Evolutionary conservation across 2,329 filamentous ascomycete genomes (phyloP).

Genomic region (Acrodontium crateriforme): DNA sequence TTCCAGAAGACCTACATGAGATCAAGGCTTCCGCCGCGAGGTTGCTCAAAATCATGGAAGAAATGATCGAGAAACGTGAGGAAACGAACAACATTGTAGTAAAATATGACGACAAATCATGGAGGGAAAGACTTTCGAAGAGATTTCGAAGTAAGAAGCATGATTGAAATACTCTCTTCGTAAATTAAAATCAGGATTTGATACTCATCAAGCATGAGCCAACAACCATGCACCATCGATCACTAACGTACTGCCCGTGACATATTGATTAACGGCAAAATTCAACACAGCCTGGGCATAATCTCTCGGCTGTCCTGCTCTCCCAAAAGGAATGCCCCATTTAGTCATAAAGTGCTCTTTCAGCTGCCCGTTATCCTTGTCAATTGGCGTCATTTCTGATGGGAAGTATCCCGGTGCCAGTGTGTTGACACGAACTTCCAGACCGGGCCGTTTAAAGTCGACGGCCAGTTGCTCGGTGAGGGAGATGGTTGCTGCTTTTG

Average conservation of each 20-base stretch:
- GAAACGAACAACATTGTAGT: too few relatives aligned
- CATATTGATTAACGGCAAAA: slow-evolving; percentile 35
- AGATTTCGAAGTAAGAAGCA: too few relatives aligned
- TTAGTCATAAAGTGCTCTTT: slow-evolving; percentile 38
- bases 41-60: too few relatives aligned
- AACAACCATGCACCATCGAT: slow-evolving; percentile 43
- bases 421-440: slow-evolving; percentile 44
- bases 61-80: too few relatives aligned
- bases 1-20: too few relatives aligned
- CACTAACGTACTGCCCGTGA: slow-evolving; percentile 36
- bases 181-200: too few relatives aligned
- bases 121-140: too few relatives aligned
- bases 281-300: slow-evolving; percentile 46
- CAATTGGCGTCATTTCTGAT: slow-evolving; percentile 42
- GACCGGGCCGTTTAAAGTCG: slow-evolving; percentile 36
- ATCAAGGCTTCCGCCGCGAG: too few relatives aligned
- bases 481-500: slow-evolving; percentile 37
- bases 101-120: too few relatives aligned
- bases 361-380: slow-evolving; percentile 37
- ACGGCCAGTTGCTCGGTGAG: slow-evolving; percentile 41
- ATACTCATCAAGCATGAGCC: slow-evolving; percentile 18
- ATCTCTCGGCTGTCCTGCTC: slow-evolving; percentile 44
- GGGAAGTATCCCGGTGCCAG: slow-evolving; percentile 44
- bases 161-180: too few relatives aligned
- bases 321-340: slow-evolving; percentile 34